phyloP scores from a whole-genome alignment of 2,329 filamentous ascomycete species.

The Escovopsis weberi region DNA sequence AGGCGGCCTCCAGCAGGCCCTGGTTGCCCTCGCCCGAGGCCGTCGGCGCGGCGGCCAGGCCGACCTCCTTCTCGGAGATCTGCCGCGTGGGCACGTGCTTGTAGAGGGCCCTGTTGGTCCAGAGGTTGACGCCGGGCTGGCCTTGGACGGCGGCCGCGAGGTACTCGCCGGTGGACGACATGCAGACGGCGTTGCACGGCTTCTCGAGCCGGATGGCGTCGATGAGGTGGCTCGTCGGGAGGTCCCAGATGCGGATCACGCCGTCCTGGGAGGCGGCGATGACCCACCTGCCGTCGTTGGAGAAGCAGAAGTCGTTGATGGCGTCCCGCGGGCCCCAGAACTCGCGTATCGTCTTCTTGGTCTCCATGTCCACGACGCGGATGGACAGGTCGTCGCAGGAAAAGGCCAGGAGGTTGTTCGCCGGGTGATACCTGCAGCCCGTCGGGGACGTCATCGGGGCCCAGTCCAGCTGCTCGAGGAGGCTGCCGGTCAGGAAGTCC shows the following conservation, averaged over 20 bases:
- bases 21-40: constrained; percentile 71
- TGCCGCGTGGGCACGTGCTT: constrained; percentile 75
- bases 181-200: constrained; percentile 70
- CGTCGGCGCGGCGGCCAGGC: constrained; percentile 51
- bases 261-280: constrained; percentile 73
- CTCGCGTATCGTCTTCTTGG: constrained; percentile 80
- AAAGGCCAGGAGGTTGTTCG: constrained; percentile 75
- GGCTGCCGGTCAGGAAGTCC: constrained; percentile 75
- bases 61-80: constrained; percentile 63
- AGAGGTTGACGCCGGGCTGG: constrained; percentile 78
- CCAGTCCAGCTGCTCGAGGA: constrained; percentile 75
- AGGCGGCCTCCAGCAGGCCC: constrained; percentile 62
- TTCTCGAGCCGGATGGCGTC: constrained; percentile 73
- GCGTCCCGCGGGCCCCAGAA: constrained; percentile 66
- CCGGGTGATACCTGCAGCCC: constrained; percentile 64
- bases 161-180: constrained; percentile 83
- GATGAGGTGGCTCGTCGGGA: constrained; percentile 89
- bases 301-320: constrained; percentile 78
- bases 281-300: constrained; percentile 86
- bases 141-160: constrained; percentile 79
- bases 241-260: constrained; percentile 78
- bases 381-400: constrained; percentile 82
- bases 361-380: constrained; percentile 79
- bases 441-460: constrained; percentile 58
- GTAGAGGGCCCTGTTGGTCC: constrained; percentile 90